phyloP scores from a whole-genome alignment of 257 asterid species.

The Lithospermum erythrorhizon region DNA sequence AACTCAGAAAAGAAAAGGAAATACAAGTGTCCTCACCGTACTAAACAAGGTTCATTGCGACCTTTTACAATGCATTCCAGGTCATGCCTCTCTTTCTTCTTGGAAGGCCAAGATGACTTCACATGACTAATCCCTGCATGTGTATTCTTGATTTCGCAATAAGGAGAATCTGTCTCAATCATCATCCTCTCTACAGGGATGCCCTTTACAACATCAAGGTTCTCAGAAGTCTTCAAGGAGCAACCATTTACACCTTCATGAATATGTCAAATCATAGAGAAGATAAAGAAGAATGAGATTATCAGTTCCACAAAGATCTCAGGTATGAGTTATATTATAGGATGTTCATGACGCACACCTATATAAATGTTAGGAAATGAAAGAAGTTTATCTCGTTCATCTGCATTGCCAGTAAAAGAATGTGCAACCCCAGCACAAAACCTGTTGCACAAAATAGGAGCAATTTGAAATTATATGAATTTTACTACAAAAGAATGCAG shows the following conservation, averaged over 20 bases:
- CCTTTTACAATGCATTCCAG: slow-evolving; percentile 74
- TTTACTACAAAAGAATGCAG: no score
- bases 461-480: not conserved
- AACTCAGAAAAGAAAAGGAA: no score
- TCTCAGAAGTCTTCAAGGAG: slow-evolving; percentile 26
- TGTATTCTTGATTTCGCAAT: slow-evolving; percentile 85
- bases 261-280: not conserved
- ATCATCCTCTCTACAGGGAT: slow-evolving; percentile 72
- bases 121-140: slow-evolving; percentile 70
- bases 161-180: slow-evolving; percentile 97
- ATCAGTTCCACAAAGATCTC: slow-evolving; percentile 8
- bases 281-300: not conserved
- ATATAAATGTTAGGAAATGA: slow-evolving; percentile 54
- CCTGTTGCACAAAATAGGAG: slow-evolving; percentile 26
- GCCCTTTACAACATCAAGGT: slow-evolving; percentile 78
- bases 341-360: slow-evolving; percentile 27
- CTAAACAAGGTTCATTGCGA: slow-evolving; percentile 93
- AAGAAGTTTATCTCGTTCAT: slow-evolving; percentile 74
- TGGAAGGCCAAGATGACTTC: slow-evolving; percentile 77
- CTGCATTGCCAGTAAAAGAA: slow-evolving; percentile 84
- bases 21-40: slow-evolving; percentile 43
- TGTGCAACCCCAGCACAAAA: slow-evolving; percentile 81
- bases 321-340: not conserved
- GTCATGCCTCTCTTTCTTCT: slow-evolving; percentile 85
- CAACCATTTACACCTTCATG: not conserved